Evolutionary conservation across 176 grass and related monocot genomes (phyloP).

Genomic region (Oryza rufipogon): DNA sequence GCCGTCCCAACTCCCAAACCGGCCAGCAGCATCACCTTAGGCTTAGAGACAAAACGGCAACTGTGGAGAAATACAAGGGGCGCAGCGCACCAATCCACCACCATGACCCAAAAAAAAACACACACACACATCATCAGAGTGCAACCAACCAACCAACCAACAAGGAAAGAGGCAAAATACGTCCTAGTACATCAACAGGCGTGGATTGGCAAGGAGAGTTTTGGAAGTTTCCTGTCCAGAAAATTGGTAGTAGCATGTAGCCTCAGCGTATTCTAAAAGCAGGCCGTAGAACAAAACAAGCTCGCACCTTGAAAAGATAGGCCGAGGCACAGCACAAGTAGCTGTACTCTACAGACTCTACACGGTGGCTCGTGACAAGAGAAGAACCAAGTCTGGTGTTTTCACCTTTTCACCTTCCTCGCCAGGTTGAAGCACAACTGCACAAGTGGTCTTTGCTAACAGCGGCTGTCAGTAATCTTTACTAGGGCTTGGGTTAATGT

Average conservation of each 20-base stretch:
- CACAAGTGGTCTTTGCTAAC: neutral
- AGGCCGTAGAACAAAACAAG: conserved; percentile 31
- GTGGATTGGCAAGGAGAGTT: neutral
- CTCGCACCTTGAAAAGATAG: conserved; percentile 8
- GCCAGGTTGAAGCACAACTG: neutral
- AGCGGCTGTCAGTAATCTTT: neutral
- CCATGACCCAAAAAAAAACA: neutral
- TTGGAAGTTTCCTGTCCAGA: neutral
- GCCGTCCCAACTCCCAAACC: neutral
- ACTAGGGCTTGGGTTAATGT: conserved; percentile 11
- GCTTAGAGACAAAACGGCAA: neutral
- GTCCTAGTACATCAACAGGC: neutral
- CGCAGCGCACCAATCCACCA: neutral
- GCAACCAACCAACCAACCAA: neutral
- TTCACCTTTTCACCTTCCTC: neutral
- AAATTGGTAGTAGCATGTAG: neutral
- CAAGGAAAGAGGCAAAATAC: neutral
- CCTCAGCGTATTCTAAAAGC: conserved; percentile 33
- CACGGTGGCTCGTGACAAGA: neutral
- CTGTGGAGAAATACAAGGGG: neutral
- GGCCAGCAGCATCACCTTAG: too few relatives aligned
- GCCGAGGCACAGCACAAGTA: conserved; percentile 11
- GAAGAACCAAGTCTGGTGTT: neutral
- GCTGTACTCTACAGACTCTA: neutral
- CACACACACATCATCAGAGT: neutral